Evolutionary conservation across 768 basidiomycete genomes (phyloP).

Genomic region (Hygrocybe coccinea): DNA sequence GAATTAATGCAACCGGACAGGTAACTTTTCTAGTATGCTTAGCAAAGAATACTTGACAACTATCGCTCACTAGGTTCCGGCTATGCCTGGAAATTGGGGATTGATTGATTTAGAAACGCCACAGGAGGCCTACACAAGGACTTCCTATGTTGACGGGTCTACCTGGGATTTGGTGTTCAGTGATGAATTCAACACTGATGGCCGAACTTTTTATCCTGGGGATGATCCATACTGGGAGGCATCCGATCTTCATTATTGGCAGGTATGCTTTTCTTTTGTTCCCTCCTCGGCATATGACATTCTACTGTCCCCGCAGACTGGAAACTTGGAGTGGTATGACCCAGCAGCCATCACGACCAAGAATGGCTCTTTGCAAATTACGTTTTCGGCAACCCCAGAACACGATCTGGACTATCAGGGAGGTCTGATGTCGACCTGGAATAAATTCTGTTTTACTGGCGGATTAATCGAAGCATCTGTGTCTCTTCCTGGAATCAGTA

Average conservation of each 20-base stretch:
- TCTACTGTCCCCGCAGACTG: slow-evolving; percentile 39
- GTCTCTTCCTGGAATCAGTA: slow-evolving; percentile 61
- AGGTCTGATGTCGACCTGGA: slow-evolving; percentile 68
- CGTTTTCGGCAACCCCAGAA: slow-evolving; percentile 57
- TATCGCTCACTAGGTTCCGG: slow-evolving; percentile 42
- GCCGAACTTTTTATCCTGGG: slow-evolving; percentile 79
- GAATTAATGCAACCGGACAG: slow-evolving; percentile 73
- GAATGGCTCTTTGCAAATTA: slow-evolving; percentile 71
- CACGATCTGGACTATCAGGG: slow-evolving; percentile 73
- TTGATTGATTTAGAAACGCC: slow-evolving; percentile 80
- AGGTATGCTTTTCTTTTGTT: slow-evolving; percentile 30
- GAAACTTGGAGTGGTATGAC: slow-evolving; percentile 86
- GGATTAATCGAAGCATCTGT: slow-evolving; percentile 71
- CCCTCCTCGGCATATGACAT: not conserved
- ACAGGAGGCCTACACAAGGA: slow-evolving; percentile 45
- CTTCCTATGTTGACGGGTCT: slow-evolving; percentile 49
- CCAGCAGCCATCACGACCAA: slow-evolving; percentile 72
- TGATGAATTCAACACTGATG: slow-evolving; percentile 81
- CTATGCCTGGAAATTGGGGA: slow-evolving; percentile 57
- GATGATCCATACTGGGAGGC: slow-evolving; percentile 93
- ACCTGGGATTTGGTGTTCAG: slow-evolving; percentile 73
- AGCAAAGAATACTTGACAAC: slow-evolving; percentile 1
- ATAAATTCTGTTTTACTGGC: slow-evolving; percentile 93
- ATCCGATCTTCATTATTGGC: slow-evolving; percentile 76
- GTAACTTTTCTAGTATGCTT: slow-evolving; percentile 24